A percentile compares a stretch with the other conserved stretches of the same genome.
Conservation (phyloP, 1,284 basidiomycete genomes). For the Moesziomyces sp. region DNA sequence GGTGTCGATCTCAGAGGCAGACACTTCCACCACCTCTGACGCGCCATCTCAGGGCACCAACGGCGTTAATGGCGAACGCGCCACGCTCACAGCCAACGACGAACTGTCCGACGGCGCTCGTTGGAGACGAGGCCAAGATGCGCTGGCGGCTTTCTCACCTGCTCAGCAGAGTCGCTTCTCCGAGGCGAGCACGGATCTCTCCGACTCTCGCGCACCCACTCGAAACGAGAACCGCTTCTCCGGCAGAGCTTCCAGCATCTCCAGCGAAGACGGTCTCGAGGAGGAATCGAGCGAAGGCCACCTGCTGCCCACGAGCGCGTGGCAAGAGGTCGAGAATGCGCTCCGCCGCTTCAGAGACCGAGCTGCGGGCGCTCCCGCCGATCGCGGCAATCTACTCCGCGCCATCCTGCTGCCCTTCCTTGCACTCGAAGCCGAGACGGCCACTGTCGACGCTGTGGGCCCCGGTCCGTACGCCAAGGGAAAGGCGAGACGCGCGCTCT, state of each 20-base stretch:
- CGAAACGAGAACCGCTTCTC: constrained; percentile 41
- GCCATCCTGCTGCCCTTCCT: constrained; percentile 60
- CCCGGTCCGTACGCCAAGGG: constrained; percentile 37
- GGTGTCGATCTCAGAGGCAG: background rate
- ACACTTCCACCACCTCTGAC: background rate
- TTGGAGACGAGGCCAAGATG: constrained; percentile 34
- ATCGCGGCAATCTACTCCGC: constrained; percentile 58
- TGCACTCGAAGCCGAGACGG: constrained; percentile 62
- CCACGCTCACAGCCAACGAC: constrained; percentile 14
- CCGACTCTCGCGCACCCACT: constrained; percentile 39
- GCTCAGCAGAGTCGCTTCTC: constrained; percentile 48
- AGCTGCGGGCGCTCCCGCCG: constrained; percentile 15
- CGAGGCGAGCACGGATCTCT: constrained; percentile 44
- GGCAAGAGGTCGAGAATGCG: constrained; percentile 60
- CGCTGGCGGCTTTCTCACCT: constrained; percentile 24
- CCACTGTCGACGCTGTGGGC: constrained; percentile 44
- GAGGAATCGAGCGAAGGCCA: constrained; percentile 44
- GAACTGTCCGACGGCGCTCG: constrained; percentile 6
- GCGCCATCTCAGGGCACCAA: constrained; percentile 4
- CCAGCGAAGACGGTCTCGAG: constrained; percentile 37
- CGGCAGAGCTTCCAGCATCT: constrained; percentile 29
- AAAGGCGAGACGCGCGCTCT: constrained; percentile 53
- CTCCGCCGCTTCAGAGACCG: constrained; percentile 53
- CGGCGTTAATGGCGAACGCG: constrained; percentile 26
- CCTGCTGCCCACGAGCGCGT: constrained; percentile 56